These are phyloP conservation scores for Rhizopus sp. DNA, from an alignment of 371 early-diverging fungal genomes.

Conservation along the genomic window DNA sequence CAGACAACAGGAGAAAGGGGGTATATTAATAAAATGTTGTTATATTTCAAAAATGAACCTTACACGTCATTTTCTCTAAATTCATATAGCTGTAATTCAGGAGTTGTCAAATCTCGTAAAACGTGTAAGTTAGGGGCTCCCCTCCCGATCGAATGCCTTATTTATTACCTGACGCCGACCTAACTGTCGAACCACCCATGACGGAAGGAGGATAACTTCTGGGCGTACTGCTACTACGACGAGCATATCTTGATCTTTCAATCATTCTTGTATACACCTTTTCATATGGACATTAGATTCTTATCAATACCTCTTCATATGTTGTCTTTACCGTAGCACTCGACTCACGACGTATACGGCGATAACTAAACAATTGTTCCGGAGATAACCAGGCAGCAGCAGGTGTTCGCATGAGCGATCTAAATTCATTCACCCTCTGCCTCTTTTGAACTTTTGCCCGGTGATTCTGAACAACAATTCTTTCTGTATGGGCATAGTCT, in stretches of 20 bases:
- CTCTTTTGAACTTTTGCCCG: neutral
- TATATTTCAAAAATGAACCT: neutral
- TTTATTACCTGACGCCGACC: constrained; percentile 12
- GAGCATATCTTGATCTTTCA: constrained; percentile 7
- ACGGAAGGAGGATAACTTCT: constrained; percentile 2
- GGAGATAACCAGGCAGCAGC: too few species aligned
- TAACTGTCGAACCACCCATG: neutral
- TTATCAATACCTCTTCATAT: neutral
- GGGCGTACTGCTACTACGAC: neutral
- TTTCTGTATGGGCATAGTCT: neutral
- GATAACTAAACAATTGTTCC: too few species aligned
- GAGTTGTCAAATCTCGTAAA: constrained; percentile 11
- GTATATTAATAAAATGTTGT: neutral
- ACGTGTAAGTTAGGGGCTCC: neutral
- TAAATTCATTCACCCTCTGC: neutral
- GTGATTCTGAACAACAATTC: neutral
- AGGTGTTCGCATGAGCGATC: neutral
- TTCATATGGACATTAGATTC: neutral
- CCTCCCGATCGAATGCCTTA: too few species aligned
- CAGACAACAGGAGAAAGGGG: neutral
- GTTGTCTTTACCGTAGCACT: neutral
- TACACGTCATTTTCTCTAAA: constrained; percentile 2
- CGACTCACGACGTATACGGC: too few species aligned
- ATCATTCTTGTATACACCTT: constrained; percentile 1
- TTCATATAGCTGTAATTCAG: constrained; percentile 13